Conservation (phyloP, 441 rosid genomes). For the Breynia disticha region DNA sequence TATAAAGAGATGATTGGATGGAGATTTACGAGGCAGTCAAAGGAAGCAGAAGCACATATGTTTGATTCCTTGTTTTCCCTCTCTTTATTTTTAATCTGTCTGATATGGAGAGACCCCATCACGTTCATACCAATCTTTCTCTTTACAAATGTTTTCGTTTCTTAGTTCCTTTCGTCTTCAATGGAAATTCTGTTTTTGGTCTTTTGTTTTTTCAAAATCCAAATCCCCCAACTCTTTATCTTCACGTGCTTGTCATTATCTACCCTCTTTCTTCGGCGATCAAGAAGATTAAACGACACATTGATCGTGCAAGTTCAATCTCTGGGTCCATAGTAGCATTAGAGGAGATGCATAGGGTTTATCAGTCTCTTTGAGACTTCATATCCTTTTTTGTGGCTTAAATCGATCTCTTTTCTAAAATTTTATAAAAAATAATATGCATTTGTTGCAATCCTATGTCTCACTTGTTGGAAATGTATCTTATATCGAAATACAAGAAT, state of each 20-base stretch:
- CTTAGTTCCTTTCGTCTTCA: conserved; percentile 3
- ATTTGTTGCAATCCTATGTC: no score
- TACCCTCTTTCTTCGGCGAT: no score
- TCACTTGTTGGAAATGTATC: no score
- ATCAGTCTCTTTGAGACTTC: no score
- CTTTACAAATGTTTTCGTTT: conserved; percentile 12
- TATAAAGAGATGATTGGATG: conserved; percentile 1
- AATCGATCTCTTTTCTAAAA: no score
- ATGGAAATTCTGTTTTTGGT: conserved; percentile 2
- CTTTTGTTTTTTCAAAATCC: conserved; percentile 13
- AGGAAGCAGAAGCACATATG: conserved; percentile 9
- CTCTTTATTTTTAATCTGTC: neutral
- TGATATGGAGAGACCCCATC: conserved; percentile 13
- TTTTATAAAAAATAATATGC: no score
- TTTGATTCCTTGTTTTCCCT: conserved; percentile 3
- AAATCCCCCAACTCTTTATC: neutral
- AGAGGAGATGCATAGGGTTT: no score
- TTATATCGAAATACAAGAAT: no score
- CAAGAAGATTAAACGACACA: no score
- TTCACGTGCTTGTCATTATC: conserved; percentile 13
- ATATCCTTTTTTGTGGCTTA: no score
- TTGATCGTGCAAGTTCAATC: no score
- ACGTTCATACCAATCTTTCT: neutral
- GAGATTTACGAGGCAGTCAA: conserved; percentile 38
- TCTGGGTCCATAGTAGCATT: no score